Evolutionary conservation across 129 eudicot genomes (phyloP), one percentile per base, ranked within the genome.

Genomic region (Escallonia rubra): DNA sequence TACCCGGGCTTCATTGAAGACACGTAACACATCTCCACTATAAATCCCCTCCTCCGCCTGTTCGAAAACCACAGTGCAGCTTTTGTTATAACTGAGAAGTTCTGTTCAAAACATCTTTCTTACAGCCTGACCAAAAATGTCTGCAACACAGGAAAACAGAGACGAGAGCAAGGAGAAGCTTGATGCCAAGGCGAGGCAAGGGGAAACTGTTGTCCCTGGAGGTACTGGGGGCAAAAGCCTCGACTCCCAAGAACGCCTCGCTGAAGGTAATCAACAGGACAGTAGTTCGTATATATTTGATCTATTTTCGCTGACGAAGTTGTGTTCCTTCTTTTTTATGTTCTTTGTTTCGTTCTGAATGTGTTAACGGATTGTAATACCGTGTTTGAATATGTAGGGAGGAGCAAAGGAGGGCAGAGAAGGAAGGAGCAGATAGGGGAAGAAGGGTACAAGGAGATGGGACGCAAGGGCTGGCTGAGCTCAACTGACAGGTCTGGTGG

Each of bases 371-470:
- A 23, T 23, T 0, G 34, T 23, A 23, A 23, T 52, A 52, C 3
- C 13, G 2, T n/a, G 0, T 57, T 15, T 57, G 13, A 5, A n/a
- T 53, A 0, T 53, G 58, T 53, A 78, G 81, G 81, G 54, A 64
- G 83, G 41, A 74, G 76, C 73, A 72, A 64, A 48, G 85, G 81
- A 12, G 85, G 85, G 57, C 81, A 80, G 57, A 76, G 78, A 7
- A 63, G 85, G 64, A 80, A 48, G 70, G 75, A 76, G 5, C 85
- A 80, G 67, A 44, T 80, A 39, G 85, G 85, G 42, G 67, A 54
- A 2, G 85, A 80, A 63, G 85, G 85, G 49, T 80, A 80, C 69
- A 57, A 76, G 43, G 75, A 80, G 75, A 80, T 80, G 85, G 85
- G 85, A 2, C 73, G 74, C 12, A 80, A 80, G 42, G 85, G 85